Conservation (phyloP, 768 basidiomycete genomes). For the Phanerochaete sordida region DNA sequence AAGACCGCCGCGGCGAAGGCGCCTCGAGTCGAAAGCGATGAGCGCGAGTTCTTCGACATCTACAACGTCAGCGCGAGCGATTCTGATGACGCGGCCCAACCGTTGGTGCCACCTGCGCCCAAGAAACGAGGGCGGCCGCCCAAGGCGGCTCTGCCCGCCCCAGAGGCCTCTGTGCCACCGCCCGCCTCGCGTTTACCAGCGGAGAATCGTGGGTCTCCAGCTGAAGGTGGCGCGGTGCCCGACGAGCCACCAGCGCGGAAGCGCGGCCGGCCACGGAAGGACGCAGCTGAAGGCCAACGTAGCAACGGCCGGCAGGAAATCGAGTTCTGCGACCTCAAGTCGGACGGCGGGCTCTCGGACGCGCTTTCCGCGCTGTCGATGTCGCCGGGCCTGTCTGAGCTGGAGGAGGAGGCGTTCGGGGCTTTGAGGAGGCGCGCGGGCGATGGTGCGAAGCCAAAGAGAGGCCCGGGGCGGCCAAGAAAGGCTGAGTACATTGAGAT, state of each 20-base stretch:
- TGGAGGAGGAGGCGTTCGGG: background rate
- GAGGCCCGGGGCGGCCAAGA: background rate
- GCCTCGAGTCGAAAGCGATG: background rate
- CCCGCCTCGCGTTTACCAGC: too few species aligned
- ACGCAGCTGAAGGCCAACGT: background rate
- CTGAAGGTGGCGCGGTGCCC: too few species aligned
- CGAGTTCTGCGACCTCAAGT: conserved; percentile 2
- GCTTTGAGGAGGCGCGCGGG: background rate
- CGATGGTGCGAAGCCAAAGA: background rate
- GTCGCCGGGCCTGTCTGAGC: background rate
- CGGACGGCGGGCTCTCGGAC: background rate
- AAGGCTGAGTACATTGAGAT: background rate
- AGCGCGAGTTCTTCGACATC: conserved; percentile 26
- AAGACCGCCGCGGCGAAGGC: background rate
- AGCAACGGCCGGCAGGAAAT: background rate
- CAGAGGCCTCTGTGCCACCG: background rate
- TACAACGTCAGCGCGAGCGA: conserved; percentile 19
- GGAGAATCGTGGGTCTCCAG: too few species aligned
- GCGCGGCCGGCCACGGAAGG: background rate
- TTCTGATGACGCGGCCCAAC: background rate
- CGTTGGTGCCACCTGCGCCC: too few species aligned
- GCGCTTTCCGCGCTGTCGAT: background rate
- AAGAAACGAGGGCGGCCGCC: background rate
- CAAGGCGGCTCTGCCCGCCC: background rate
- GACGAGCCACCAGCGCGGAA: background rate